Conservation (phyloP, 257 asterid genomes). For the Fraxinus cuspidata region DNA sequence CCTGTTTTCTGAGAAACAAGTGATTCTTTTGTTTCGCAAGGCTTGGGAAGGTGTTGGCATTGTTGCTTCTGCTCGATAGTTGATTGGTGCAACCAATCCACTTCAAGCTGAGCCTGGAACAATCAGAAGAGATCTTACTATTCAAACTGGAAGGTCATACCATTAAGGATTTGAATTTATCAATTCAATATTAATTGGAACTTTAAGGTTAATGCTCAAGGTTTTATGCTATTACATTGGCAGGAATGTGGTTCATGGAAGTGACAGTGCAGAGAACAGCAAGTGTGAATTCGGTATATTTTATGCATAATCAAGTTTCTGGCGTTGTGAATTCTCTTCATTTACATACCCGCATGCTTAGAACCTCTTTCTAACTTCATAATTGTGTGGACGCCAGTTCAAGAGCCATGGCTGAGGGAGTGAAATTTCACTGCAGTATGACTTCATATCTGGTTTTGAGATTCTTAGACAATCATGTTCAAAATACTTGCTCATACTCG, state of each 20-base stretch:
- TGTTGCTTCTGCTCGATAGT: slow-evolving; percentile 89
- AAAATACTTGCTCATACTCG: not conserved
- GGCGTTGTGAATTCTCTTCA: too few relatives aligned
- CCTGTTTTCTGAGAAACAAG: slow-evolving; percentile 11
- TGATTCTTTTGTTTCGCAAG: slow-evolving; percentile 32
- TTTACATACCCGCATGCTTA: too few relatives aligned
- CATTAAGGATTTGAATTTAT: not conserved
- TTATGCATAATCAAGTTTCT: too few relatives aligned
- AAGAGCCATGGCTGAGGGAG: slow-evolving; percentile 75
- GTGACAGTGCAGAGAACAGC: too few relatives aligned
- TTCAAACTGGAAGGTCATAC: slow-evolving; percentile 86
- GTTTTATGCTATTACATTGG: slow-evolving; percentile 18
- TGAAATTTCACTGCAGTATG: slow-evolving; percentile 23
- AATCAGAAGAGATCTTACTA: slow-evolving; percentile 91
- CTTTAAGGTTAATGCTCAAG: slow-evolving; percentile 13
- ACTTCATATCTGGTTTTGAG: slow-evolving; percentile 18
- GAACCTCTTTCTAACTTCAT: too few relatives aligned
- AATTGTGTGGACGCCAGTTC: slow-evolving; percentile 62
- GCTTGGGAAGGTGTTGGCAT: slow-evolving; percentile 96
- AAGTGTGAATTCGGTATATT: too few relatives aligned
- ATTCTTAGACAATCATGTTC: slow-evolving; percentile 20
- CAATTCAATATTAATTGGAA: not conserved
- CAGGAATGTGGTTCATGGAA: too few relatives aligned
- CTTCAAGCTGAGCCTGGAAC: slow-evolving; percentile 95
- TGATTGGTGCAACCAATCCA: slow-evolving; percentile 90